Evolutionary conservation across 2,329 filamentous ascomycete species (phyloP), one percentile per base, ranked within the genome.

Genomic region (Cryphonectria parasitica): DNA sequence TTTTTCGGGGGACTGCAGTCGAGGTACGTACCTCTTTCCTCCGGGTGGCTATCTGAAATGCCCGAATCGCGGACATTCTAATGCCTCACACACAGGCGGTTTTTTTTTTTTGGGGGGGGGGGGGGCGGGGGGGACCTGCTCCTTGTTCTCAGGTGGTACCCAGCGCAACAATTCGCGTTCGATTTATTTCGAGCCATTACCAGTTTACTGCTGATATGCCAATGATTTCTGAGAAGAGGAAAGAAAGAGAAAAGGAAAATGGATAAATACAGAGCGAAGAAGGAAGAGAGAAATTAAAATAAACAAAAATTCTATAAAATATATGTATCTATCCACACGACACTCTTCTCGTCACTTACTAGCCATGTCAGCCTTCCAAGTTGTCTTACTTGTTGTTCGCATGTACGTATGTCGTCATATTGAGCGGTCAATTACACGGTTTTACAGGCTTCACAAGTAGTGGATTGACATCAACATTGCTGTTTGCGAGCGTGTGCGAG

Each of bases 1-100:
- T 54, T 66, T 69, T 66, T 66, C 66, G 70, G 66, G 66, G 36
- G 43, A 41, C 34, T 45, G 5, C 36, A 31, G 28, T 28, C 54
- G 25, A 58, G 54, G 54, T 58, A 58, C 54, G 54, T 58, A 58
- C 54, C 54, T 58, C 13, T 31, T 31, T 58, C 13, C 54, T 31
- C 45, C 45, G 45, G 28, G 25, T 58, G 28, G 17, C 15, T 31
- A 58, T 58, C 54, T 58, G 2, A 58, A 31, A 7, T 34, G 54
- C 28, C 54, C 54, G 54, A 58, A 31, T 58, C 28, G 31, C 52
- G 52, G 52, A 45, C 43, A 19, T 45, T 45, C 45, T 49, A n/a
- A 49, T n/a, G 45, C 54, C 54, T 58, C 25, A 31, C 28, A 19
- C 36, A 39, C 36, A 39, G 36, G 36, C 36, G 1, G 1, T 17